Percentiles rank a stretch among this genome's conserved stretches.
phyloP scores from a whole-genome alignment of 169 alveolate genomes.

The Amoebophrya sp. region DNA sequence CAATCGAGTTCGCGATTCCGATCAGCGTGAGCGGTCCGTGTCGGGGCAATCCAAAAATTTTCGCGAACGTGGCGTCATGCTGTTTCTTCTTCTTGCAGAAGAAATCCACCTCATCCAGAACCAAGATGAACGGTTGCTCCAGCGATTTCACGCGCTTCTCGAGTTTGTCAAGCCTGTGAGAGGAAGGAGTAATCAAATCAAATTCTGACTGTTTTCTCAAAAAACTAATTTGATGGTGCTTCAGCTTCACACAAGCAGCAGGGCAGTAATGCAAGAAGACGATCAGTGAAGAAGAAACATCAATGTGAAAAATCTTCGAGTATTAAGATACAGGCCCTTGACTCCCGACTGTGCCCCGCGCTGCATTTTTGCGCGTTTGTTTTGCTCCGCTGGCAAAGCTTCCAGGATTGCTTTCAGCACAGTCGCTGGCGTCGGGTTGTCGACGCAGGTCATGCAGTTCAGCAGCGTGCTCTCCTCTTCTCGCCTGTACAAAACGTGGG shows the following conservation, averaged over 20 bases:
- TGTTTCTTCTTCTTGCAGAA: not conserved
- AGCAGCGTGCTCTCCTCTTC: not conserved
- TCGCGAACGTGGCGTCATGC: not conserved
- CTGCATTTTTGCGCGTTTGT: too few species aligned
- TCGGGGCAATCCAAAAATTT: not conserved
- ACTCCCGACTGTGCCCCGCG: too few species aligned
- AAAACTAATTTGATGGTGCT: too few species aligned
- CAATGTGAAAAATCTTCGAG: too few species aligned
- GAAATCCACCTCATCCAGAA: not conserved
- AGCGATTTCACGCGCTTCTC: not conserved
- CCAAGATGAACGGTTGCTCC: not conserved
- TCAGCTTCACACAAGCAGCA: too few species aligned
- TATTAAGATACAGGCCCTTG: too few species aligned
- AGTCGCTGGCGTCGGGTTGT: not conserved
- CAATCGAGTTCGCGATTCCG: not conserved
- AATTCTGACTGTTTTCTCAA: too few species aligned
- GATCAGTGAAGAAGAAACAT: too few species aligned
- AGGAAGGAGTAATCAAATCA: not conserved
- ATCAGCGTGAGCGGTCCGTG: slow-evolving; percentile 8
- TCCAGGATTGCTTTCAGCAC: not conserved
- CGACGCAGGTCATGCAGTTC: not conserved
- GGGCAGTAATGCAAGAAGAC: too few species aligned
- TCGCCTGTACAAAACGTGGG: not conserved
- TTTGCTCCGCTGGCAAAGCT: too few species aligned
- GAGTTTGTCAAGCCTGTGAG: not conserved